Conservation (phyloP, 345 rosid genomes). For the Arabis alpina region DNA sequence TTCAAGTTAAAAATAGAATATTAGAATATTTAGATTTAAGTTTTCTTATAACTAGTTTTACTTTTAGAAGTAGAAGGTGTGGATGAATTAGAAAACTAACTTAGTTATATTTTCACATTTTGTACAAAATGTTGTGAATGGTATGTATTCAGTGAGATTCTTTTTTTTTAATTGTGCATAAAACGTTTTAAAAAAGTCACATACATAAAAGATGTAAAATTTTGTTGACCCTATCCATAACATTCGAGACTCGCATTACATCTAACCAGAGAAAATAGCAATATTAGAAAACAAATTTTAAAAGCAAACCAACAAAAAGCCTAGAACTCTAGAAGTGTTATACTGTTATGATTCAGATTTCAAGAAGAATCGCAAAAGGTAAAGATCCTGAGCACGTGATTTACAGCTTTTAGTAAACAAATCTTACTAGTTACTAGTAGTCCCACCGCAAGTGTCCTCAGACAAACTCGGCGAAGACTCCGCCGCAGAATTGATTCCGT, state of each 20-base stretch:
- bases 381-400: slow-evolving; percentile 25
- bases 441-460: slow-evolving; percentile 65
- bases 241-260: not conserved
- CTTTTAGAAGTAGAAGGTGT: too few relatives aligned
- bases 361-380: slow-evolving; percentile 7
- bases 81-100: too few relatives aligned
- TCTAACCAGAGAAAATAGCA: not conserved
- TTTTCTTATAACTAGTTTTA: too few relatives aligned
- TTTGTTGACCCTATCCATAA: not conserved
- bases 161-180: too few relatives aligned
- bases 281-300: not conserved
- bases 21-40: too few relatives aligned
- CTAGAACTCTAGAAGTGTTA: slow-evolving; percentile 15
- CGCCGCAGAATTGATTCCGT: slow-evolving; percentile 58
- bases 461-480: slow-evolving; percentile 78
- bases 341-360: not conserved
- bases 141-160: too few relatives aligned
- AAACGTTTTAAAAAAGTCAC: too few relatives aligned
- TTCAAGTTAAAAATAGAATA: too few relatives aligned
- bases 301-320: not conserved
- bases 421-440: slow-evolving; percentile 23
- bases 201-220: not conserved
- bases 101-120: too few relatives aligned
- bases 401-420: slow-evolving; percentile 16
- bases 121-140: too few relatives aligned